Evolutionary conservation across 768 basidiomycete genomes (phyloP), one percentile per base, ranked within the genome.

Genomic region (Boletus vermiculosoides): DNA sequence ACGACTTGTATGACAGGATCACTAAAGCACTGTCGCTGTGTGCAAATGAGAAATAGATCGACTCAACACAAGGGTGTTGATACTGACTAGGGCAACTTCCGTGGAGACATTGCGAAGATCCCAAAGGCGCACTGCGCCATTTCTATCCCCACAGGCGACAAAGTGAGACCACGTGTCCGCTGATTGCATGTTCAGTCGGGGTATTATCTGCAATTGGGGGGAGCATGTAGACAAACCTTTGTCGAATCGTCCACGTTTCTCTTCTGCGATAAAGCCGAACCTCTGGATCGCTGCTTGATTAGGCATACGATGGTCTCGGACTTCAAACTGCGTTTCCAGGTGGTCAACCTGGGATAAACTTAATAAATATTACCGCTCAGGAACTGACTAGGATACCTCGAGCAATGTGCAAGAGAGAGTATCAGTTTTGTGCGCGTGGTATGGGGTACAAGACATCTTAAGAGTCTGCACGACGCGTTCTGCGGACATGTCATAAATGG

Each of bases 251-350:
- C 80, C 80, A 45, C 77, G 77, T 18, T 67, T 65, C 34, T 74
- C 74, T 6, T 57, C 54, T 11, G 70, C 63, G 16, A 58, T 42
- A 56, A 76, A 81, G 5, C 82, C 81, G 60, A 83, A 83, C 31
- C 78, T 69, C 47, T 75, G 70, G 22, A 74, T 76, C 3, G 77
- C 66, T 4, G 76, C 66, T 33, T 59, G 56, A 25, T 60, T 61
- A 15, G 77, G 74, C 36, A 70, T 54, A 18, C 81, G 74, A 57
- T 75, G 71, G 58, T 82, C 82, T 22, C 75, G 79, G n/a, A 81
- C 51, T 61, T 83, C 82, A 51, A 79, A 81, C 57, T 83, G 82
- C 30, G 75, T 71, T 59, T 83, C 82, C 22, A 78, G 69, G 61
- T 82, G 79, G 7, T 75, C 74, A 47, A 82, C 72, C 81, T 83